Base-by-base conservation (phyloP, 2,329 filamentous ascomycete genomes). In the Fusarium subtropicale region DNA sequence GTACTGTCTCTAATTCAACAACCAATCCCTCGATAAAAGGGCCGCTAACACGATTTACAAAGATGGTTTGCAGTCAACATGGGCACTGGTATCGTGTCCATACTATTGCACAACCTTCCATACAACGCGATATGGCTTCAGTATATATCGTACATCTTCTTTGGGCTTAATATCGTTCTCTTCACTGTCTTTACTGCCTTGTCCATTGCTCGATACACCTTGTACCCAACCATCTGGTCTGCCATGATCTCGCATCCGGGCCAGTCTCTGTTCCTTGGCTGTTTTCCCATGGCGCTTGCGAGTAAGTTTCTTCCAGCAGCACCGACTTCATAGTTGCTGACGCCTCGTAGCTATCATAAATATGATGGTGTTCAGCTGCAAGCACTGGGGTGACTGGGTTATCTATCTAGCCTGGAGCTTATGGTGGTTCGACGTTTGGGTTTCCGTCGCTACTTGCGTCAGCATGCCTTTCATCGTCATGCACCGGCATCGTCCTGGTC, bases 221-320 rank as follows among this genome's bases (percentile, higher is more conserved):
- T 92, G 2, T 92, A 91, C 71, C 90, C 90, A 0, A 83, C 86
- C 60, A 88, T 92, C 31, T 92, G 89, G 85, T 74, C 61, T 0
- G 86, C 85, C 18, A 91, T 93, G 90, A 84, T 92, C 36, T 79
- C 81, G 3, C 88, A 93, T 74, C 89, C 88, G 1, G 85, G 84
- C 2, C 88, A 93, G 73, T 89, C 87, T 2, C 81, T 93, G 55
- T 93, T 92, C 69, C 79, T 93, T 5, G 90, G 87, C 0, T 90
- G 88, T 0, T 85, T 91, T 33, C 90, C 90, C 1, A 92, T 92
- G 88, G 89, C 85, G 0, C 85, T 92, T 60, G 87, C 88, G 0
- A 92, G 79, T 81, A 65, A 63, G 77, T 75, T 31, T 13, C 7
- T 11, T 31, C 39, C 5, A 22, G 11, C 16, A 13, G 13, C 11